Base-by-base conservation (phyloP, 2,329 filamentous ascomycete genomes). In the Arthroderma sp. region DNA sequence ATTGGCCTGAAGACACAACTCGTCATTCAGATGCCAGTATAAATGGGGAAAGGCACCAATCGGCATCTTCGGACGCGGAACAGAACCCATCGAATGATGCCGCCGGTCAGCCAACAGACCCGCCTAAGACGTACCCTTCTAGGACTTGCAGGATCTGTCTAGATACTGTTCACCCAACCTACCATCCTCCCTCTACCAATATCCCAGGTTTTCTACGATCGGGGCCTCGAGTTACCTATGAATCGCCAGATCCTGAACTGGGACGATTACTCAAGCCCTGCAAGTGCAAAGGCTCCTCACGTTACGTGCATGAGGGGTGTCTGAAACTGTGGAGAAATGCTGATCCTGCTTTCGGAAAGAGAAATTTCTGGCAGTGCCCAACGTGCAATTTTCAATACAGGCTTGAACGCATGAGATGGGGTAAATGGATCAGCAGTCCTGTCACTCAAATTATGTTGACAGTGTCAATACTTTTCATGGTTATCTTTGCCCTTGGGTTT, bases 251-350 rank as follows among this genome's bases (percentile, higher is more conserved):
- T 52, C 73, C 78, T 5, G 73, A 81, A 51, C 74, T 82, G 29
- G 85, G 85, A 34, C 80, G 86, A 42, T 70, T 98, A 29, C 75
- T 96, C 54, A 83, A 83, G 44, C 91, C 91, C 32, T 98, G 91
- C 71, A 80, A 81, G 65, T 98, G 91, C 73, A 93, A 85, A 67
- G 91, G 91, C 43, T 85, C 84, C 34, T 85, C 89, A 54, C 85
- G 85, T 66, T 95, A 94, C 64, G 87, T 96, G 27, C 91, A 98
- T 62, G 86, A 95, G 63, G 83, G 80, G 29, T 98, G 91, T 58
- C 71, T 98, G 40, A 78, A 83, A 56, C 72, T 77, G 7, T 96
- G 88, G 86, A 78, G 91, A 53, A 74, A 81, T 50, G 75, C 84
- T 37, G 78, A 86, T 57, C 82, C 84, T 0, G 57, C 72, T 36